These are phyloP conservation scores for Hymenoscyphus scutula DNA, from an alignment of 2,329 filamentous ascomycete genomes.

Conservation along the genomic window DNA sequence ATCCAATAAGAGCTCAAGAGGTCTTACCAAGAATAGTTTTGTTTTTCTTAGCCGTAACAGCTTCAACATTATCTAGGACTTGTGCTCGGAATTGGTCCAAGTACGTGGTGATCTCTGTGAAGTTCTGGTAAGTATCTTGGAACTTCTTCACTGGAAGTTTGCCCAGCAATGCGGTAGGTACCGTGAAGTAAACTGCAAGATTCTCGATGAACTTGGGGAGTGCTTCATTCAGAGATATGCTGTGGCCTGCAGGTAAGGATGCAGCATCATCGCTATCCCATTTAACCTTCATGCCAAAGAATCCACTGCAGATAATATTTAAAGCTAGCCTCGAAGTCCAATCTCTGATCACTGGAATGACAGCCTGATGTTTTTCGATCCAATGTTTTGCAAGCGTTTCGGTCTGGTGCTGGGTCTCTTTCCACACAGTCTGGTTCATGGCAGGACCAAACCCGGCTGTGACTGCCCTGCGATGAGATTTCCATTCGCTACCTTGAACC, in stretches of 20 bases:
- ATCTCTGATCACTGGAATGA: slow-evolving; percentile 11
- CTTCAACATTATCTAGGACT: slow-evolving; percentile 8
- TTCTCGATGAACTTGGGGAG: slow-evolving; percentile 10
- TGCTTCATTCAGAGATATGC: slow-evolving; percentile 5
- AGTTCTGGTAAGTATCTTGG: slow-evolving; percentile 8
- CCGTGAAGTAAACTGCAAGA: slow-evolving; percentile 8
- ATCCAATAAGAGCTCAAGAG: not conserved
- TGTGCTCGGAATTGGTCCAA: slow-evolving; percentile 7
- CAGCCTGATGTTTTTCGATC: slow-evolving; percentile 5
- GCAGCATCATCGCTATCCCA: slow-evolving; percentile 3
- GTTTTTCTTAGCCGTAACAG: slow-evolving; percentile 9
- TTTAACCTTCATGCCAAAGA: slow-evolving; percentile 6
- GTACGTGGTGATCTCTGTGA: slow-evolving; percentile 8
- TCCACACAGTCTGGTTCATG: slow-evolving; percentile 9
- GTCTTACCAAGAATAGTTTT: slow-evolving; percentile 10
- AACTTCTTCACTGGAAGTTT: slow-evolving; percentile 9
- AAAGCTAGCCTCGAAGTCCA: slow-evolving; percentile 12
- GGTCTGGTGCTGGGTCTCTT: slow-evolving; percentile 12
- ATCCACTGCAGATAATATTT: slow-evolving; percentile 10
- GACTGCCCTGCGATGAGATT: slow-evolving; percentile 10
- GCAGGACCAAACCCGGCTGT: slow-evolving; percentile 9
- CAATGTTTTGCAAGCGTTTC: slow-evolving; percentile 10
- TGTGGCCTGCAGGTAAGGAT: slow-evolving; percentile 5
- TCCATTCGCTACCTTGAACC: slow-evolving; percentile 10
- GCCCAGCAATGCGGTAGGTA: slow-evolving; percentile 6